Percentiles rank a stretch among this genome's conserved stretches.
phyloP scores from a whole-genome alignment of 208 protist species.

The Crithidia sp. region DNA sequence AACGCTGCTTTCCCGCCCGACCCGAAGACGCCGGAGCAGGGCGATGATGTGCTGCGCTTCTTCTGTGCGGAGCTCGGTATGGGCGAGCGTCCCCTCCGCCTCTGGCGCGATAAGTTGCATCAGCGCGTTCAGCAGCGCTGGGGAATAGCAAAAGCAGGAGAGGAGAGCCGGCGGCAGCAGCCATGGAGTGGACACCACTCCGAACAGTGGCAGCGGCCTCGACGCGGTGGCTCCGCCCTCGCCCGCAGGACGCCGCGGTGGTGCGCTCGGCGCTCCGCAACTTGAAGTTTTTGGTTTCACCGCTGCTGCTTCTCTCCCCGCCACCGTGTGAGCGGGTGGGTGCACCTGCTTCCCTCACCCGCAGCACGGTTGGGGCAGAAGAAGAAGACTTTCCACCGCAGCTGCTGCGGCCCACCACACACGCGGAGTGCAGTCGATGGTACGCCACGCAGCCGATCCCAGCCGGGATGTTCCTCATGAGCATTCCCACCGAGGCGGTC shows the following conservation, averaged over 20 bases:
- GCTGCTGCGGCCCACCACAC: constrained; percentile 11
- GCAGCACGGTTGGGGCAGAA: not conserved
- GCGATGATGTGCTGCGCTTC: constrained; percentile 52
- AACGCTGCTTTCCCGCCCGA: constrained; percentile 26
- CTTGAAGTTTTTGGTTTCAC: constrained; percentile 62
- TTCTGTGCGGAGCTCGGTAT: constrained; percentile 78
- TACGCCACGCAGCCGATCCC: constrained; percentile 63
- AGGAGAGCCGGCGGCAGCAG: not conserved
- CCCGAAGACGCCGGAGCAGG: constrained; percentile 39
- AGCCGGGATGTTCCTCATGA: constrained; percentile 80
- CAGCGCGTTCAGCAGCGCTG: constrained; percentile 36
- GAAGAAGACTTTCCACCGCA: not conserved
- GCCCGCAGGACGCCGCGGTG: constrained; percentile 55
- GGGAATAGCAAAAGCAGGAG: constrained; percentile 1
- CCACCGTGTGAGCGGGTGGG: constrained; percentile 10
- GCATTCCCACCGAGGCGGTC: constrained; percentile 68
- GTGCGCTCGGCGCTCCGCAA: constrained; percentile 43
- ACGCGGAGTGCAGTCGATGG: constrained; percentile 56
- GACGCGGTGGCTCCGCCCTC: constrained; percentile 38
- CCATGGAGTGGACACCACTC: not conserved
- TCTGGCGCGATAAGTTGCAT: constrained; percentile 48
- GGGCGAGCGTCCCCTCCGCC: constrained; percentile 42
- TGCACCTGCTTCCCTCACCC: not conserved
- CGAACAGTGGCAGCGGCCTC: not conserved
- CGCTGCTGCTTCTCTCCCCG: constrained; percentile 63